Percentiles rank a stretch among this genome's conserved stretches.
These are phyloP conservation scores for Candolleomyces eurysporus DNA, from an alignment of 768 basidiomycete genomes.

Conservation along the genomic window DNA sequence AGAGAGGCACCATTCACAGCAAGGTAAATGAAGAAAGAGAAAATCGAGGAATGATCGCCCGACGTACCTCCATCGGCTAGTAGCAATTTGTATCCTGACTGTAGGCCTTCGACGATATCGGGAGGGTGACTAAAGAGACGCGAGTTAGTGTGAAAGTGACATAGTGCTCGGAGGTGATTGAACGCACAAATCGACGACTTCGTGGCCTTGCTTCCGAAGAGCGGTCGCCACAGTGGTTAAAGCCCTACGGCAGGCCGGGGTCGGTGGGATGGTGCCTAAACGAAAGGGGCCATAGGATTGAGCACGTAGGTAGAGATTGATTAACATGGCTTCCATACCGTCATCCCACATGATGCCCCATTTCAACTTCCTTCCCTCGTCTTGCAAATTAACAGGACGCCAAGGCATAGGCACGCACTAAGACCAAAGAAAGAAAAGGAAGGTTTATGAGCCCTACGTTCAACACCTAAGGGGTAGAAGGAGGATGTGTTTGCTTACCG, in stretches of 20 bases:
- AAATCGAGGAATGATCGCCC: not conserved
- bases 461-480: constrained; percentile 23
- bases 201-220: constrained; percentile 58
- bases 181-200: constrained; percentile 60
- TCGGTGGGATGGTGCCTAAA: constrained; percentile 55
- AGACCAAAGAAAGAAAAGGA: not conserved
- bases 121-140: constrained; percentile 32
- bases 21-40: no score
- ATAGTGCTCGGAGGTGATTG: not conserved
- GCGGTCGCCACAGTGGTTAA: constrained; percentile 49
- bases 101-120: constrained; percentile 46
- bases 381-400: constrained; percentile 45
- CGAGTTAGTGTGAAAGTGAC: not conserved
- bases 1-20: not conserved
- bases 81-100: constrained; percentile 51
- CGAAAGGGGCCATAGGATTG: not conserved
- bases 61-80: constrained; percentile 56
- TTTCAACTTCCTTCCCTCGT: constrained; percentile 49
- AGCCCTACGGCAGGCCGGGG: constrained; percentile 62
- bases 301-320: not conserved
- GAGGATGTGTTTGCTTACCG: constrained; percentile 28
- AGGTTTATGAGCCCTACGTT: constrained; percentile 11
- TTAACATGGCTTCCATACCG: constrained; percentile 32
- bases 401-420: constrained; percentile 53
- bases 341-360: constrained; percentile 67